Base-by-base conservation (phyloP, 2,329 filamentous ascomycete genomes). In the Truncatella angustata region DNA sequence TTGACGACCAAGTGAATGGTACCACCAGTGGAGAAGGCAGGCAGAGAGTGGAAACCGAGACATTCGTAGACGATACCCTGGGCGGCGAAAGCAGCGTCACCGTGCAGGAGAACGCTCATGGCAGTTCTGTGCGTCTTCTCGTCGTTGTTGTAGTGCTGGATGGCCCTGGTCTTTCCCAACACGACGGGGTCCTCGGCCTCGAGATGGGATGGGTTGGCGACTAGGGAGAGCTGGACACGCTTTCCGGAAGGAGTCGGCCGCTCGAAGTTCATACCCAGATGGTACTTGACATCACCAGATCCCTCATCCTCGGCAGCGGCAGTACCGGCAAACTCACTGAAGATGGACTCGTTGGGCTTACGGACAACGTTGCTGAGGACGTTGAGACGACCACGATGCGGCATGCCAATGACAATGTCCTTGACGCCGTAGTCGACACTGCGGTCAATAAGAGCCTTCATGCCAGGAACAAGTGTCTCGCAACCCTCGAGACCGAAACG, bases 241-340 rank as follows among this genome's bases (percentile, higher is more conserved):
- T 97, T 97, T 64, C 94, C 94, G 39, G 93, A 97, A 54, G 94
- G 94, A 9, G 94, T 99, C 50, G 94, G 94, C 58, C 94, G 91
- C 79, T 99, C 94, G 63, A 99, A 99, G 80, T 99, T 99, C 94
- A 99, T 99, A 69, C 94, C 94, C 66, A 99, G 79, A 78, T 99
- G 94, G 78, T 99, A 99, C 76, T 99, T 99, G 74, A 99, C 94
- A 71, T 99, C 94, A 65, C 94, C 94, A 53, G 94, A 97, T 54
- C 94, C 94, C 76, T 99, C 93, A 62, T 97, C 94, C 62, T 90
- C 88, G 51, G 90, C 90, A 67, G 90, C 91, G 20, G 88, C 78
- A 43, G 88, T 90, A 63, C 94, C 94, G 57, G 90, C 89, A 66
- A 99, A 99, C 73, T 99, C 94, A 70, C 90, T 96, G 80, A 99